Conservation (phyloP, 2,329 filamentous ascomycete species). For the Talaromyces sp. region DNA sequence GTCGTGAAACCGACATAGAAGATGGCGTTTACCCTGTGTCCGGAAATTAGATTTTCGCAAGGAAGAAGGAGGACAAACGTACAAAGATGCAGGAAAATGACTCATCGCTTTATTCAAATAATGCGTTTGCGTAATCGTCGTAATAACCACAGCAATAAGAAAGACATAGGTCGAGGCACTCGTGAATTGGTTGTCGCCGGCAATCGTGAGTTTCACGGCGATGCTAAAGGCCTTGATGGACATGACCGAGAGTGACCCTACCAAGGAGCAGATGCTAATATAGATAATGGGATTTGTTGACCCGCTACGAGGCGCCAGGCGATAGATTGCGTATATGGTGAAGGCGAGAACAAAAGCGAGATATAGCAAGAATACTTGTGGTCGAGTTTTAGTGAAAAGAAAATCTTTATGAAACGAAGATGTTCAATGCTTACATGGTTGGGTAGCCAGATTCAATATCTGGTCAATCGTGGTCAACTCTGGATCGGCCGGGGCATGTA, state of each 20-base stretch:
- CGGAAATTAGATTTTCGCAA: background rate
- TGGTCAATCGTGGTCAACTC: slow-evolving; percentile 7
- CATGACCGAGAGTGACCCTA: slow-evolving; percentile 11
- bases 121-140: slow-evolving; percentile 12
- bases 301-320: slow-evolving; percentile 4
- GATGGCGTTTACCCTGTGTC: slow-evolving; percentile 10
- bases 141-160: slow-evolving; percentile 8
- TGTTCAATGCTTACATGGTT: slow-evolving; percentile 5
- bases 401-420: background rate
- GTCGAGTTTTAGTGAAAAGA: background rate
- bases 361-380: slow-evolving; percentile 8
- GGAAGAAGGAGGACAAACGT: background rate
- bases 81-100: slow-evolving; percentile 9
- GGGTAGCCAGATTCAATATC: slow-evolving; percentile 4
- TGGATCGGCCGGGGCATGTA: slow-evolving; percentile 10
- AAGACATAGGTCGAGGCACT: slow-evolving; percentile 11
- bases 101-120: slow-evolving; percentile 14
- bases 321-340: slow-evolving; percentile 5
- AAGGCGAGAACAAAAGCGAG: slow-evolving; percentile 8
- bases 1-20: slow-evolving; percentile 12
- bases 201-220: slow-evolving; percentile 8
- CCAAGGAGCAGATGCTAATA: slow-evolving; percentile 10
- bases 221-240: slow-evolving; percentile 11
- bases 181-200: slow-evolving; percentile 9
- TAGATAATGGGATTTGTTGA: slow-evolving; percentile 9